Conservation (phyloP, 768 basidiomycete species). For the Amanita pseudoporphyria region DNA sequence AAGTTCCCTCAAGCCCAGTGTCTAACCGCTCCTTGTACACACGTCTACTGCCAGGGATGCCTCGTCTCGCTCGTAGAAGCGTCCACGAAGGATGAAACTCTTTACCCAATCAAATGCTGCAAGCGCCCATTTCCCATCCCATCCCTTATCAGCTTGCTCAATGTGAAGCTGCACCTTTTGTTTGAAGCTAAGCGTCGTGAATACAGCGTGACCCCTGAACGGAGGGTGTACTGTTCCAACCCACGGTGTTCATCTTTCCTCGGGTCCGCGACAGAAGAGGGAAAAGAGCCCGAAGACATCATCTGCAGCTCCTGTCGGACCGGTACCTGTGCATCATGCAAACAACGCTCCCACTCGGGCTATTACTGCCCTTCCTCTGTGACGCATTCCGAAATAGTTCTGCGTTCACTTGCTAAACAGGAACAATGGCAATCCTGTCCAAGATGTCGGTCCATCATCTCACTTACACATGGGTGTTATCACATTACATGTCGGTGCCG, state of each 20-base stretch:
- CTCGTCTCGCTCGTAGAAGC: slow-evolving; percentile 13
- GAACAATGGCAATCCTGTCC: slow-evolving; percentile 58
- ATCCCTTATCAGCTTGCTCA: slow-evolving; percentile 5
- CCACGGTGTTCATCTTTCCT: slow-evolving; percentile 11
- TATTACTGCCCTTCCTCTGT: slow-evolving; percentile 16
- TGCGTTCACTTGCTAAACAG: slow-evolving; percentile 34
- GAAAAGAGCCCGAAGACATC: background rate
- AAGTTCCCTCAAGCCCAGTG: slow-evolving; percentile 3
- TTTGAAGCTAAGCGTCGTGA: slow-evolving; percentile 12
- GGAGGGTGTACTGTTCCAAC: slow-evolving; percentile 12
- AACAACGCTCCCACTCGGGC: slow-evolving; percentile 30
- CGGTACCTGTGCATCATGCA: slow-evolving; percentile 25
- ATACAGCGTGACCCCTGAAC: slow-evolving; percentile 12
- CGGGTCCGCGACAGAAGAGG: background rate
- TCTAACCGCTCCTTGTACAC: slow-evolving; percentile 10
- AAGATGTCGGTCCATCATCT: slow-evolving; percentile 45
- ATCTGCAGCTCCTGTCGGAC: background rate
- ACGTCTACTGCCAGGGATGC: slow-evolving; percentile 15
- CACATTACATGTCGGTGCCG: slow-evolving; percentile 60
- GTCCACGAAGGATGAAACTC: slow-evolving; percentile 12
- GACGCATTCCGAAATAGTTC: slow-evolving; percentile 18
- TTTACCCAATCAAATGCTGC: slow-evolving; percentile 16
- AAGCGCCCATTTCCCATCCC: slow-evolving; percentile 9
- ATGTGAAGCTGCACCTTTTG: slow-evolving; percentile 1
- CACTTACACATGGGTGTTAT: slow-evolving; percentile 47